Base-by-base conservation (phyloP, 1,139 yeast genomes). In the Candida neerlandica region DNA sequence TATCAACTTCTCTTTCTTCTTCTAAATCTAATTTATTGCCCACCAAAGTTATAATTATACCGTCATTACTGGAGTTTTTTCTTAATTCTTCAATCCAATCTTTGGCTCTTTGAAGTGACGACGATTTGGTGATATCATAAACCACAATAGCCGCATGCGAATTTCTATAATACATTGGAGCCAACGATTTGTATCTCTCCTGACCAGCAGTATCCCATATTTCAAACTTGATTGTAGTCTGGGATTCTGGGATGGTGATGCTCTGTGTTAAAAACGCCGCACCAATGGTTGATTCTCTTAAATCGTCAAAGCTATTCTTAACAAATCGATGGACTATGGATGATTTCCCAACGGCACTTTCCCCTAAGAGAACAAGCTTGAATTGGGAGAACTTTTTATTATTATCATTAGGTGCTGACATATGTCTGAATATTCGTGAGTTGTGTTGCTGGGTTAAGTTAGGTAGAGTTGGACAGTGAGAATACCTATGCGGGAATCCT, bases 201-300 rank as follows among this genome's bases (percentile, higher is more conserved):
- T 76, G 81, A 46, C 81, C 81, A 10, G 81, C 81, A 41, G 81
- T 76, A 54, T 76, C 81, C 81, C 81, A 76, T 50, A 76, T 75
- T 58, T 76, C 80, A 55, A 73, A 71, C 58, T 73, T 73, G 41
- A 75, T 69, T 2, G 69, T 67, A n/a, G 75, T 69, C 32, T 64
- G 59, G n/a, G 64, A 57, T 43, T 67, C 70, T 4, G 72, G 71
- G 43, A 69, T 60, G 14, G 65, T 84, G 73, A 68, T 85, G 76
- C 96, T 88, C 65, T 94, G 98, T 14, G 99, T 92, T 51, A 94
- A 75, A 66, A 94, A 94, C 2, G 99, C 99, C 3, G 99, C 99
- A 14, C 98, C 98, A 53, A 94, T 94, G 6, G 98, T 94, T 21
- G 96, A 89, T 69, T 94, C 98, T 59, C 97, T 80, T 71, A 88